Base-by-base conservation (phyloP, 257 asterid genomes). In the Coffea eugenioides region DNA sequence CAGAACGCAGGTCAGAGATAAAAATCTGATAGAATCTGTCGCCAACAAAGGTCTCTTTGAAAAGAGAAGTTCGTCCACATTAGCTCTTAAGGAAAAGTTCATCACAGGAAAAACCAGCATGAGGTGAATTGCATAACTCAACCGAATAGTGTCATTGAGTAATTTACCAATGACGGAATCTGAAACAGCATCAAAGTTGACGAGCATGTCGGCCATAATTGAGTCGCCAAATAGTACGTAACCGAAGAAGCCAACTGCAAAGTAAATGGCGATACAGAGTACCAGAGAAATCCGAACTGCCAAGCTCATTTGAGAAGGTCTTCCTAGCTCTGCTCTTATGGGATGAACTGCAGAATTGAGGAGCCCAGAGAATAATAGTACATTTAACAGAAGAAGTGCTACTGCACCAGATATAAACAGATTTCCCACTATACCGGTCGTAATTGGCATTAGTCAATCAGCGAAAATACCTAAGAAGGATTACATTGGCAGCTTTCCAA, bases 91-190 rank as follows among this genome's bases (percentile, higher is more conserved):
- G 2, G 99, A 92, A 86, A 90, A 96, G 85, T 96, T 96, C 95
- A 96, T 96, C 70, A 96, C 97, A 0, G 99, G 99, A 76, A 96
- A 96, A 81, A 96, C 99, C 83, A 96, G 90, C 99, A 96, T 94
- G 84, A 96, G 97, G 79, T 96, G 98, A 83, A 94, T 77, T 2
- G 99, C 97, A 31, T 96, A 96, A 79, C 99, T 96, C 86, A 96
- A 56, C 73, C 99, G 88, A 61, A 96, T 90, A 8, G 82, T 84
- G 59, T 85, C 93, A 11, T 94, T 94, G 82, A 94, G 86, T 67
- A 90, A 54, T 8, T 86, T 77, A 10, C 86, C 54, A n/a, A 83
- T 48, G 11, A 87, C 21, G 31, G 97, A 90, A 69, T 83, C 97
- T 12, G 98, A 89, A 75, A 83, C 78, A 75, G 78, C 80, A 80